Conservation (phyloP, 768 basidiomycete species). For the Phallus indusiatus region DNA sequence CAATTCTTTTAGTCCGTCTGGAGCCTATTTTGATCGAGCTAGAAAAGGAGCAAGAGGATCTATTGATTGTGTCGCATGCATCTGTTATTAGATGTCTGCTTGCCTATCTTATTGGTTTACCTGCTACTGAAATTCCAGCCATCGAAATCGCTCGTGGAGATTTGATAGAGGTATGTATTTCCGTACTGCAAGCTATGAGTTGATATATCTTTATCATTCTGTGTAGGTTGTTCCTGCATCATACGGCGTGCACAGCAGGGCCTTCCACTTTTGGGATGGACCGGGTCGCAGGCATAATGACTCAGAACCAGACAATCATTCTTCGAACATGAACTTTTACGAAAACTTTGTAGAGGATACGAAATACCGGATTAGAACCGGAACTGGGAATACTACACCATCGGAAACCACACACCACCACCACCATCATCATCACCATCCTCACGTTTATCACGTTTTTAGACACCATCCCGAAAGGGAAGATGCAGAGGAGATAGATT, state of each 20-base stretch:
- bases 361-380: slow-evolving; percentile 12
- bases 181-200: slow-evolving; percentile 24
- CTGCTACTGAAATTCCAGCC: slow-evolving; percentile 92
- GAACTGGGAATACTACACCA: neutral
- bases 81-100: slow-evolving; percentile 96
- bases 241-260: slow-evolving; percentile 83
- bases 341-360: slow-evolving; percentile 75
- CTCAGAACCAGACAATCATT: slow-evolving; percentile 37
- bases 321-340: slow-evolving; percentile 58
- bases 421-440: neutral
- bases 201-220: neutral
- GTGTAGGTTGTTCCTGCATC: slow-evolving; percentile 62
- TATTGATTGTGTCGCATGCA: slow-evolving; percentile 94
- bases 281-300: slow-evolving; percentile 45
- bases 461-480: neutral
- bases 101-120: slow-evolving; percentile 86
- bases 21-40: slow-evolving; percentile 90
- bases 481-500: neutral
- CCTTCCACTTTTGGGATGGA: slow-evolving; percentile 89
- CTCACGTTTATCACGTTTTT: neutral
- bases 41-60: slow-evolving; percentile 88
- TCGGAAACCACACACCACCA: neutral
- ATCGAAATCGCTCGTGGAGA: slow-evolving; percentile 97
- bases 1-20: slow-evolving; percentile 57
- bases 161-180: slow-evolving; percentile 54